phyloP scores from a whole-genome alignment of 1,139 yeast genomes.

The Geotrichum australiense region DNA sequence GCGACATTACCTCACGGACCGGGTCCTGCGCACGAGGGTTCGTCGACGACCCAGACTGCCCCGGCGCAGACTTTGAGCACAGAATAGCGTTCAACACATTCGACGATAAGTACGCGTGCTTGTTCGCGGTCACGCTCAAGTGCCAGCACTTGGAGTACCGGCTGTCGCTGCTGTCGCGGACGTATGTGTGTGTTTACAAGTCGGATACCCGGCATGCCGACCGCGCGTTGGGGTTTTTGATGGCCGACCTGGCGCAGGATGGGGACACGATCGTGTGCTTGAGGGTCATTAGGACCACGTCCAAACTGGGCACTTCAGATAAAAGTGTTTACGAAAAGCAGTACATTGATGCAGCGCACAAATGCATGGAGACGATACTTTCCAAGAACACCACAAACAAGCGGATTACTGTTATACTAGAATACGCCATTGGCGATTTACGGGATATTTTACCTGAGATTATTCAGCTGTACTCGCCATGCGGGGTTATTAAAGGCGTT shows the following conservation, averaged over 20 bases:
- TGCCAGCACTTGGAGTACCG: constrained; percentile 51
- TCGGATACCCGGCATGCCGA: constrained; percentile 47
- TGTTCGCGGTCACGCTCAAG: constrained; percentile 44
- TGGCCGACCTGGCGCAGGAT: constrained; percentile 56
- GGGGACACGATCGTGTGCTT: constrained; percentile 65
- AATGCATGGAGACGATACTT: constrained; percentile 40
- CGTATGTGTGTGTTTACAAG: constrained; percentile 56
- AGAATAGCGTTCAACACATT: constrained; percentile 52
- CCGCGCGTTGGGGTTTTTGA: constrained; percentile 57
- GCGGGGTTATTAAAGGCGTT: constrained; percentile 56
- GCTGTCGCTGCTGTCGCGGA: constrained; percentile 51
- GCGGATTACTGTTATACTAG: constrained; percentile 45
- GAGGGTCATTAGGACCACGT: constrained; percentile 48
- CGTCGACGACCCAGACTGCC: constrained; percentile 7
- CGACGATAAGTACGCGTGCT: constrained; percentile 37
- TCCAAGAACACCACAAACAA: constrained; percentile 35
- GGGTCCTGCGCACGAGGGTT: constrained; percentile 3
- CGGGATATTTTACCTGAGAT: constrained; percentile 49
- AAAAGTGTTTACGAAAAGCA: constrained; percentile 31
- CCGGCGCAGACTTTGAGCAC: constrained; percentile 22
- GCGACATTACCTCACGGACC: constrained; percentile 1
- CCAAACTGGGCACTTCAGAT: constrained; percentile 9
- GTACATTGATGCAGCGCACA: constrained; percentile 37
- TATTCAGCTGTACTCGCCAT: constrained; percentile 53
- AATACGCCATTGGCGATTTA: constrained; percentile 57